Evolutionary conservation across 2,329 filamentous ascomycete genomes (phyloP).

Genomic region (Colletotrichum eremochloae): DNA sequence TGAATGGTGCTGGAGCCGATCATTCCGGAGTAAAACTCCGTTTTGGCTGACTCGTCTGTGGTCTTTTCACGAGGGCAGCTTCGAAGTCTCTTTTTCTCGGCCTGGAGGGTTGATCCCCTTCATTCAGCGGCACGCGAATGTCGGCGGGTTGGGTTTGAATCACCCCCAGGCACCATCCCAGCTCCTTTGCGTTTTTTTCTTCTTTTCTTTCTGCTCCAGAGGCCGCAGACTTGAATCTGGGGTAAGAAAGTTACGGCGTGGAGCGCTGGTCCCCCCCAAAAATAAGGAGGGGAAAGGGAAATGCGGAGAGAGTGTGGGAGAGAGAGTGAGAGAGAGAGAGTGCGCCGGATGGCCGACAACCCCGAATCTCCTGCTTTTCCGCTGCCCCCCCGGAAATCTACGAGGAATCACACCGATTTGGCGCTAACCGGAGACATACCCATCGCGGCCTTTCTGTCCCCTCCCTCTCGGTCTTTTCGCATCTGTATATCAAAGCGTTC

Average conservation of each 20-base stretch:
- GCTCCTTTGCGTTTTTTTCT: neutral
- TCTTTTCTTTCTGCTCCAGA: neutral
- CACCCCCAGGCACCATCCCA: conserved; percentile 10
- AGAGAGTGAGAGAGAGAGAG: neutral
- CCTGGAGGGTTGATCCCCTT: neutral
- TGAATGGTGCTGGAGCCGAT: conserved; percentile 9
- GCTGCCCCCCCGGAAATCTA: neutral
- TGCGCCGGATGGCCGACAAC: neutral
- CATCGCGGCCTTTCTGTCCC: neutral
- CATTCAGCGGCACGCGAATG: neutral
- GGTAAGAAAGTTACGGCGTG: conserved; percentile 14
- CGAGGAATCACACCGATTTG: conserved; percentile 42
- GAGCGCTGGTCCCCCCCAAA: neutral
- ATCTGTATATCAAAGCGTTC: conserved; percentile 1
- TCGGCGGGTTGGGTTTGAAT: neutral
- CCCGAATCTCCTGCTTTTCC: neutral
- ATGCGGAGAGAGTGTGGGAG: neutral
- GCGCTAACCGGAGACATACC: conserved; percentile 5
- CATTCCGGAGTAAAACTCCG: conserved; percentile 3
- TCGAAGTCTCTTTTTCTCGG: neutral
- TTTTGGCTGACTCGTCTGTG: conserved; percentile 23
- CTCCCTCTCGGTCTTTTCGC: neutral
- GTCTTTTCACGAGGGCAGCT: neutral
- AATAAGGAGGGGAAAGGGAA: neutral
- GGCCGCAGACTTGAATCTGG: conserved; percentile 19